These are phyloP conservation scores for Quercus dentata DNA, from an alignment of 306 rosid genomes.

Conservation along the genomic window DNA sequence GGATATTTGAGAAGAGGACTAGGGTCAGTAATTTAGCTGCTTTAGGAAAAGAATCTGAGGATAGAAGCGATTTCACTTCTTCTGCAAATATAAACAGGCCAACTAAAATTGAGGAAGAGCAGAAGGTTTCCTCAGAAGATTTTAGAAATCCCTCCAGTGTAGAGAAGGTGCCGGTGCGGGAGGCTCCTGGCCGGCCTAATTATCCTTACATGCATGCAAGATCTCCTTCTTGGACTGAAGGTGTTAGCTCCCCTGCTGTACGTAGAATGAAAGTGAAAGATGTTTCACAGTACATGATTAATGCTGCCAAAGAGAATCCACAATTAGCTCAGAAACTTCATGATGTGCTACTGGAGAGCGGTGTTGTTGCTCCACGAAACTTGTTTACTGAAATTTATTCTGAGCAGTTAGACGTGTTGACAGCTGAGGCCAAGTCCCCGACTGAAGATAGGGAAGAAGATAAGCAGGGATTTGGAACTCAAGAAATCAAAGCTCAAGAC, in stretches of 20 bases:
- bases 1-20: conserved; percentile 41
- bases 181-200: conserved; percentile 48
- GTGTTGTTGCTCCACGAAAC: conserved; percentile 90
- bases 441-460: conserved; percentile 42
- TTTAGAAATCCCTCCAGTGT: conserved; percentile 32
- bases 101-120: conserved; percentile 37
- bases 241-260: conserved; percentile 77
- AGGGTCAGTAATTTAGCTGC: conserved; percentile 40
- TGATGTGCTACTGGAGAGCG: conserved; percentile 90
- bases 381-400: conserved; percentile 71
- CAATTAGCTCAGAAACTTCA: conserved; percentile 86
- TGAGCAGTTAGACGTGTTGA: conserved; percentile 47
- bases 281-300: conserved; percentile 94
- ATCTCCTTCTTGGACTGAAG: conserved; percentile 99
- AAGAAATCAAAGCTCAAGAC: conserved; percentile 35
- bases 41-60: conserved; percentile 49
- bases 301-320: conserved; percentile 97
- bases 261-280: conserved; percentile 78
- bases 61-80: conserved; percentile 24
- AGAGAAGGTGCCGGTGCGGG: conserved; percentile 43
- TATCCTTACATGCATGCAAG: conserved; percentile 57
- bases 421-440: conserved; percentile 38
- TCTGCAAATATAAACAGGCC: conserved; percentile 15
- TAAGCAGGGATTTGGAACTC: conserved; percentile 34
- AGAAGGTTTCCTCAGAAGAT: conserved; percentile 25